These are phyloP conservation scores for Aspergillus transmontanensis DNA, from an alignment of 2,329 filamentous ascomycete species.

Conservation along the genomic window DNA sequence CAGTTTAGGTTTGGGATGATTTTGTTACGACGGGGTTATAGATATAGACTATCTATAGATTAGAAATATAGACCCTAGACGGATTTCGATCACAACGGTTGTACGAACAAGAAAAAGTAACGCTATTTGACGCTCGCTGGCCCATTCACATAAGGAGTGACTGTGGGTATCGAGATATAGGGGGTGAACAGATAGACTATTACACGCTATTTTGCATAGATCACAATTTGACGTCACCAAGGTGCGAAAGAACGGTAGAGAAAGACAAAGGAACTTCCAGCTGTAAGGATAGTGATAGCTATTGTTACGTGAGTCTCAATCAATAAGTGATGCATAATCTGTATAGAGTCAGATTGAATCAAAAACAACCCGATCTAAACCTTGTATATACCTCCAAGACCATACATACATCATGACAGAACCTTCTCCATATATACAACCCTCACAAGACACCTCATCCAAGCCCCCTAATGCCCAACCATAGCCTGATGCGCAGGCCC, in stretches of 20 bases:
- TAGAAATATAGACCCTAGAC: constrained; percentile 5
- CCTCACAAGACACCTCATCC: not conserved
- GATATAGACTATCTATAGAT: constrained; percentile 7
- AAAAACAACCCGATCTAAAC: not conserved
- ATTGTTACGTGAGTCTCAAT: not conserved
- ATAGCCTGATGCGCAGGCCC: constrained; percentile 23
- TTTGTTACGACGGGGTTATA: not conserved
- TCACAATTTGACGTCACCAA: too few relatives aligned
- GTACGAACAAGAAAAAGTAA: not conserved
- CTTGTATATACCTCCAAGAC: not conserved
- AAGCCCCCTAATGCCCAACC: constrained; percentile 25
- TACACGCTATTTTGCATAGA: too few relatives aligned
- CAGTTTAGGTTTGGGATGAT: constrained; percentile 2
- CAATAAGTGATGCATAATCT: not conserved
- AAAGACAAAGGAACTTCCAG: not conserved
- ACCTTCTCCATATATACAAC: not conserved
- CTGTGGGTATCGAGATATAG: too few relatives aligned
- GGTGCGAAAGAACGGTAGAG: too few relatives aligned
- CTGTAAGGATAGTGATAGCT: not conserved
- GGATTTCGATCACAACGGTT: not conserved
- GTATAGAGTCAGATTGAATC: not conserved
- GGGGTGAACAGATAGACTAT: too few relatives aligned
- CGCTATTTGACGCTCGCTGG: too few relatives aligned
- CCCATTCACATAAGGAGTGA: too few relatives aligned
- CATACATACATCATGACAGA: not conserved